Evolutionary conservation across 805 yeast genomes (phyloP), one percentile per base, ranked within the genome.

Genomic region (Pichia nakasei): DNA sequence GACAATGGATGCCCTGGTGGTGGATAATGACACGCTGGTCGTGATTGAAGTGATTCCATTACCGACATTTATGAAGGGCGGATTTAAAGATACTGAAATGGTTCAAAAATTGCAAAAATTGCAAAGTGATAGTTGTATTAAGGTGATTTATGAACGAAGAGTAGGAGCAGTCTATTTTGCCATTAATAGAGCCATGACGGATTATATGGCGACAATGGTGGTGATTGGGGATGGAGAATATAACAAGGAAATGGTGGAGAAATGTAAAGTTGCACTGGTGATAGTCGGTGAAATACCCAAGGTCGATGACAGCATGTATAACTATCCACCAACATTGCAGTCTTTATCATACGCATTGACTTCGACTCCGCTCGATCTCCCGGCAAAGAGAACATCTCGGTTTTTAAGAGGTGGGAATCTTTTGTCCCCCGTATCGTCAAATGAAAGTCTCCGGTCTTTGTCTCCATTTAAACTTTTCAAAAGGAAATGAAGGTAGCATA

Each of bases 241-340:
- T 73, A 55, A 69, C 75, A 4, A 72, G 72, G 47, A 67, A 68
- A 48, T 72, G 71, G 52, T 73, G n/a, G 71, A 69, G 46, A 67
- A 65, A 43, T 67, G 73, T 8, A 64, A 64, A 2, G 61, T 73
- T 7, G 77, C 77, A 0, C 73, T 70, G 2, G 57, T 69, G 33
- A 70, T 72, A 4, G 70, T 72, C 26, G 65, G 67, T 29, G 73
- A 73, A 11, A 50, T 15, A 4, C 3, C 11, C 15, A 27, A 27
- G 24, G 61, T 61, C 40, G 41, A 43, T 9, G 27, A 35, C 8
- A 21, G n/a, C 4, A 2, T 5, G 4, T 35, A 20, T 22, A 9
- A 22, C 8, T 3, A 8, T 9, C 17, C 22, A n/a, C 37, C 37
- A n/a, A 9, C 20, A 2, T 6, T 15, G 3, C 32, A 29, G 15